phyloP scores from a whole-genome alignment of 83 land plant species.

The Picea abies region DNA sequence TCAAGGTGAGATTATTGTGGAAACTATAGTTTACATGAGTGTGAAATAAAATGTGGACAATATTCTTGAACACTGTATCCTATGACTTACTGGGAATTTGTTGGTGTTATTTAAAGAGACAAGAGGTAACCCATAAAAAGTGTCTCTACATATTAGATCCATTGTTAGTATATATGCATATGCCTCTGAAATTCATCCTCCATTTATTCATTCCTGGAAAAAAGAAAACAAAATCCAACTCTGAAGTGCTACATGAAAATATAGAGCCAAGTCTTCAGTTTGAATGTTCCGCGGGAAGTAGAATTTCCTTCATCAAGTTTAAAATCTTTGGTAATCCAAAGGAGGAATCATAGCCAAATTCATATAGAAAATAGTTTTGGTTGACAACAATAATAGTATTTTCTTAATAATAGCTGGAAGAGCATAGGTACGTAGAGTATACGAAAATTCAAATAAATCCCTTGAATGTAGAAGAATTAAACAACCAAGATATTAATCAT shows the following conservation, averaged over 20 bases:
- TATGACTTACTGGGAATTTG: constrained; percentile 64
- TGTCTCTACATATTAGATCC: constrained; percentile 35
- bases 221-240: constrained; percentile 16
- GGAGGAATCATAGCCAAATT: not conserved
- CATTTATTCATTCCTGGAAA: constrained; percentile 39
- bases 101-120: constrained; percentile 78
- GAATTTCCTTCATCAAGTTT: constrained; percentile 43
- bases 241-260: constrained; percentile 15
- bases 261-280: constrained; percentile 32
- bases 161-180: constrained; percentile 23
- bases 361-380: too few species aligned
- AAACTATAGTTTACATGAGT: too few species aligned
- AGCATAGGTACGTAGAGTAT: too few species aligned
- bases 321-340: constrained; percentile 73
- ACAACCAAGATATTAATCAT: too few species aligned
- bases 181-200: constrained; percentile 53
- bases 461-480: too few species aligned
- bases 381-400: too few species aligned
- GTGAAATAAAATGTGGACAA: too few species aligned
- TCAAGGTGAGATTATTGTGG: too few species aligned
- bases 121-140: constrained; percentile 55
- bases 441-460: too few species aligned
- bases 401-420: too few species aligned
- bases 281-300: constrained; percentile 43
- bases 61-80: constrained; percentile 31